Conservation (phyloP, 2,329 filamentous ascomycete species). For the Diaporthe sp. region DNA sequence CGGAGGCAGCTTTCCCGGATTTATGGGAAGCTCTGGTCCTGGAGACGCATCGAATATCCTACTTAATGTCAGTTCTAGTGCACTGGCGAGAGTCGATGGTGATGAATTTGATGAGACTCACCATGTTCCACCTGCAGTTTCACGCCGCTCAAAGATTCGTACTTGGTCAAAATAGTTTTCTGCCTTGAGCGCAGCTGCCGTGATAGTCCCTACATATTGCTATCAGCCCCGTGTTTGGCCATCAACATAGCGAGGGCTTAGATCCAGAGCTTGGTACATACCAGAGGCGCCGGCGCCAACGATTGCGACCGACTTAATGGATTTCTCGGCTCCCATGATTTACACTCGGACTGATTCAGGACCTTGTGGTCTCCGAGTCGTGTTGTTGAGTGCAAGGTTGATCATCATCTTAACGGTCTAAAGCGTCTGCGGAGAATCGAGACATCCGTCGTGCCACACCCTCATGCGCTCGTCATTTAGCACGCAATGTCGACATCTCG, state of each 20-base stretch:
- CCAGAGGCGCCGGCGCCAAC: slow-evolving; percentile 61
- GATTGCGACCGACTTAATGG: slow-evolving; percentile 57
- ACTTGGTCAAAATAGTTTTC: slow-evolving; percentile 60
- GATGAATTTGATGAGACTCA: slow-evolving; percentile 42
- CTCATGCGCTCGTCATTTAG: slow-evolving; percentile 40
- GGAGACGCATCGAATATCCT: slow-evolving; percentile 68
- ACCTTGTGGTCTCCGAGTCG: neutral
- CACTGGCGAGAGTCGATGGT: neutral
- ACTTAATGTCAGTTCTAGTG: neutral
- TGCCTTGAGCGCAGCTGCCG: slow-evolving; percentile 61
- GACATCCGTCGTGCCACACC: neutral
- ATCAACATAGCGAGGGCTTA: neutral
- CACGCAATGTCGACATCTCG: slow-evolving; percentile 40
- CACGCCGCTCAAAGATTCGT: slow-evolving; percentile 59
- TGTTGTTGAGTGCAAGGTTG: neutral
- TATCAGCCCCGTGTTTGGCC: neutral
- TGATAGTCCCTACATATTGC: slow-evolving; percentile 56
- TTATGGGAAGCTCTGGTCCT: slow-evolving; percentile 49
- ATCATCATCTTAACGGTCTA: neutral
- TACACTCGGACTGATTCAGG: neutral
- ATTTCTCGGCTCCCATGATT: slow-evolving; percentile 43
- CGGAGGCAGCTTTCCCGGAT: slow-evolving; percentile 60
- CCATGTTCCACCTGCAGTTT: slow-evolving; percentile 62
- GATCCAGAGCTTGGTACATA: slow-evolving; percentile 41
- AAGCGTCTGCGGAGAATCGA: slow-evolving; percentile 16